Base-by-base conservation (phyloP, 495 filamentous ascomycete species). In the Penicillium canescens region DNA sequence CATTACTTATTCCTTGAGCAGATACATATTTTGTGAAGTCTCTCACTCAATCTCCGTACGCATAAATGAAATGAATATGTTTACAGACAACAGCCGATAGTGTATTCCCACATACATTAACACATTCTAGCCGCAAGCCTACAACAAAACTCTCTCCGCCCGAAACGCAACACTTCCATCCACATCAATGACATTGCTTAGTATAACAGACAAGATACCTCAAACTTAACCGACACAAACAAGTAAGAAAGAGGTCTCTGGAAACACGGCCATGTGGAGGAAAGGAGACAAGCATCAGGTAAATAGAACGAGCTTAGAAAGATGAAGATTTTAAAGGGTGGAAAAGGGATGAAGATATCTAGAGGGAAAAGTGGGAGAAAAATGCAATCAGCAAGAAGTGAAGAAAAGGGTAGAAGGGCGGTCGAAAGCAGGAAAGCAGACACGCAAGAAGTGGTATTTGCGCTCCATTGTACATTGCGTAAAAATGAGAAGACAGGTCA, bases 401-500 rank as follows among this genome's bases (percentile, higher is more conserved):
- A 50, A 52, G 52, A 42, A 42, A 31, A 10, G 28, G 50, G 38
- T 44, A 60, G 37, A 56, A 69, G 59, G 45, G 28, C 14, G 31
- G 47, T 31, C 38, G 41, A 56, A 56, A 52, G 37, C 33, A 47
- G 42, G 41, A 58, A 57, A 58, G 55, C 52, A 59, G 57, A 64
- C 59, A 66, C 55, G 61, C 62, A 56, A 63, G 60, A 61, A 62
- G 67, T 73, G 72, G 70, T 74, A 76, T 76, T 76, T 76, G 71
- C 73, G 73, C 71, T 76, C 70, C 73, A 76, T 74, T 73, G 69
- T 76, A 76, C 70, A 75, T 51, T 51, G 48, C 64, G 64, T 55
- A 62, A 51, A 62, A 57, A 57, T 31, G 47, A 60, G 39, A 57
- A 42, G 50, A 40, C 39, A 20, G 39, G 18, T 11, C 20, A 34